Conservation (phyloP, 2,329 filamentous ascomycete genomes). For the Xylariaceae sp. region DNA sequence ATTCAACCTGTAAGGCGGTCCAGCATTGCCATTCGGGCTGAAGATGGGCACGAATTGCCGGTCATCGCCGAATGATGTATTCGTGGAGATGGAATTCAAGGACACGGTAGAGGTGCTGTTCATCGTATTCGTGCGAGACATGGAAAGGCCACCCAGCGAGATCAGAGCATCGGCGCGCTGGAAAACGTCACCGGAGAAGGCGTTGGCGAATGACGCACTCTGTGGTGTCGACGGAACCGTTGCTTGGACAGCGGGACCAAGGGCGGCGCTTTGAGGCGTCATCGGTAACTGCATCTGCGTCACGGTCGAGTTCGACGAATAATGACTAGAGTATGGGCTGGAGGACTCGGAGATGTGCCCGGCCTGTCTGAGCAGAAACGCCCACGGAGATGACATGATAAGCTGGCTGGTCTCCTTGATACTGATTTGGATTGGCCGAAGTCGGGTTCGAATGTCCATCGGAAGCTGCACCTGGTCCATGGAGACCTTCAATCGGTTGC, state of each 20-base stretch:
- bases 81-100: constrained; percentile 23
- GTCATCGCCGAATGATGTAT: constrained; percentile 22
- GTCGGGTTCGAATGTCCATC: constrained; percentile 61
- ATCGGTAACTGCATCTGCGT: constrained; percentile 53
- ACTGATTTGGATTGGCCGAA: constrained; percentile 73
- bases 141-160: constrained; percentile 49
- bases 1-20: constrained; percentile 18
- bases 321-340: constrained; percentile 24
- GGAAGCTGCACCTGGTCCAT: constrained; percentile 46
- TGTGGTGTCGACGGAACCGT: constrained; percentile 70
- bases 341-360: constrained; percentile 16
- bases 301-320: constrained; percentile 23
- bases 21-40: constrained; percentile 19
- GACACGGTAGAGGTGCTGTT: constrained; percentile 27
- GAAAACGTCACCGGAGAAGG: constrained; percentile 52
- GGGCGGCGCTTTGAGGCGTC: constrained; percentile 80
- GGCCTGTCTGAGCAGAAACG: constrained; percentile 32
- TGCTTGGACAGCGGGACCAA: constrained; percentile 84
- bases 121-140: constrained; percentile 44
- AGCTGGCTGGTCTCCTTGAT: constrained; percentile 72
- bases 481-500: constrained; percentile 48
- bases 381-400: constrained; percentile 57
- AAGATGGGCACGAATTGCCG: constrained; percentile 20
- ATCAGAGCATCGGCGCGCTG: constrained; percentile 52
- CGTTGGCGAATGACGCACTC: constrained; percentile 46